Conservation (phyloP, 73 alveolate genomes). For the Paramecium sexaurelia region DNA sequence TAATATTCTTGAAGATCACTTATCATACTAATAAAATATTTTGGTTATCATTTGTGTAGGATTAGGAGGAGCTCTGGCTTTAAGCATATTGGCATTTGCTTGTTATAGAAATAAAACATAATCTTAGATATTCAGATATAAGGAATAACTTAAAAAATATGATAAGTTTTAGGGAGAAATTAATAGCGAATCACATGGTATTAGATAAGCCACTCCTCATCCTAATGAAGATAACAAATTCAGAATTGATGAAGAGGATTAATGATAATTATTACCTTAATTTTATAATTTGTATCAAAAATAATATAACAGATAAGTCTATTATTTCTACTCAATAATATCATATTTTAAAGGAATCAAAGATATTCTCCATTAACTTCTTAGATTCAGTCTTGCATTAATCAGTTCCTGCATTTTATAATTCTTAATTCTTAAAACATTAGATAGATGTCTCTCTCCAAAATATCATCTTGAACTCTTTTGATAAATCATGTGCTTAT, state of each 20-base stretch:
- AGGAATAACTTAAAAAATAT: not conserved
- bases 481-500: not conserved
- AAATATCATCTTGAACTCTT: not conserved
- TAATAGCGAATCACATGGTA: not conserved
- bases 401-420: not conserved
- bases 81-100: not conserved
- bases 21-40: not conserved
- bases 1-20: not conserved
- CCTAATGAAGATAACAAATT: not conserved
- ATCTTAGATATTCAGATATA: not conserved
- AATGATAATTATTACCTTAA: not conserved
- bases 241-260: constrained; percentile 9
- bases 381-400: not conserved
- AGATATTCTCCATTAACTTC: not conserved
- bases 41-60: not conserved
- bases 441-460: constrained; percentile 27
- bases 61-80: not conserved
- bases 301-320: not conserved
- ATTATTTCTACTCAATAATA: not conserved
- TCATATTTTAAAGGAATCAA: constrained; percentile 32
- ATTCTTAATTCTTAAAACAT: not conserved
- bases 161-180: not conserved
- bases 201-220: not conserved
- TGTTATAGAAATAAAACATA: not conserved
- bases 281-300: not conserved